Conservation (phyloP, 495 filamentous ascomycete species). For the Aspergillus sclerotioniger region DNA sequence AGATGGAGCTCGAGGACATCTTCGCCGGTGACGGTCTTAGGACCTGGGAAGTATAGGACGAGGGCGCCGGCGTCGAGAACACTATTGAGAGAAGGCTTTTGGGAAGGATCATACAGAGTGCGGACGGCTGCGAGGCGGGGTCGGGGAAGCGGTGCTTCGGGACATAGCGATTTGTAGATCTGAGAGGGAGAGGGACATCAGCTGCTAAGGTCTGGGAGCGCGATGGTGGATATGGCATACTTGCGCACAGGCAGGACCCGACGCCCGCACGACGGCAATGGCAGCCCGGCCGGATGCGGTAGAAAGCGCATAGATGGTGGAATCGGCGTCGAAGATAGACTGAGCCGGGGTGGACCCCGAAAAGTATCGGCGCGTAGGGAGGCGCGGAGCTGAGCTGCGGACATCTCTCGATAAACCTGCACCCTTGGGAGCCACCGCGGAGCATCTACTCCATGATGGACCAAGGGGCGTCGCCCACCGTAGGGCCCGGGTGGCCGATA, state of each 20-base stretch:
- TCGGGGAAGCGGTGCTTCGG: slow-evolving; percentile 57
- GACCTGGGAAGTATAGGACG: slow-evolving; percentile 82
- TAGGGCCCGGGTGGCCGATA: slow-evolving; percentile 19
- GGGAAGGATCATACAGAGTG: slow-evolving; percentile 66
- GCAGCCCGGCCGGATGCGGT: slow-evolving; percentile 83
- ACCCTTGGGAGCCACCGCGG: slow-evolving; percentile 9
- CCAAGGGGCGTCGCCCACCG: slow-evolving; percentile 29
- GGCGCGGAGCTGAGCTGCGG: slow-evolving; percentile 6
- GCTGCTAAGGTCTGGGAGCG: background rate
- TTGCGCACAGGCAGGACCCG: slow-evolving; percentile 70
- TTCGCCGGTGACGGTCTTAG: slow-evolving; percentile 85
- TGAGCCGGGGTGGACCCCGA: slow-evolving; percentile 16
- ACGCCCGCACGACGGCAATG: slow-evolving; percentile 88
- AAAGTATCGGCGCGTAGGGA: slow-evolving; percentile 24
- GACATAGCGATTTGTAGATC: slow-evolving; percentile 80
- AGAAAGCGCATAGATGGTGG: slow-evolving; percentile 89
- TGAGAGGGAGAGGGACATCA: slow-evolving; percentile 27
- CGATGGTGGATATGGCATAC: slow-evolving; percentile 41
- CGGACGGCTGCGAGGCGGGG: slow-evolving; percentile 76
- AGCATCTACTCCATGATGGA: slow-evolving; percentile 22
- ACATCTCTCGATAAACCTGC: slow-evolving; percentile 15
- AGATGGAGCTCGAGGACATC: slow-evolving; percentile 90
- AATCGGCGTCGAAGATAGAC: slow-evolving; percentile 34
- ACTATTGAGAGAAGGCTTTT: slow-evolving; percentile 29
- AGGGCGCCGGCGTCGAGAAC: slow-evolving; percentile 81